These are phyloP conservation scores for Gyromitra esculenta DNA, from an alignment of 2,329 filamentous ascomycete genomes.

Conservation along the genomic window DNA sequence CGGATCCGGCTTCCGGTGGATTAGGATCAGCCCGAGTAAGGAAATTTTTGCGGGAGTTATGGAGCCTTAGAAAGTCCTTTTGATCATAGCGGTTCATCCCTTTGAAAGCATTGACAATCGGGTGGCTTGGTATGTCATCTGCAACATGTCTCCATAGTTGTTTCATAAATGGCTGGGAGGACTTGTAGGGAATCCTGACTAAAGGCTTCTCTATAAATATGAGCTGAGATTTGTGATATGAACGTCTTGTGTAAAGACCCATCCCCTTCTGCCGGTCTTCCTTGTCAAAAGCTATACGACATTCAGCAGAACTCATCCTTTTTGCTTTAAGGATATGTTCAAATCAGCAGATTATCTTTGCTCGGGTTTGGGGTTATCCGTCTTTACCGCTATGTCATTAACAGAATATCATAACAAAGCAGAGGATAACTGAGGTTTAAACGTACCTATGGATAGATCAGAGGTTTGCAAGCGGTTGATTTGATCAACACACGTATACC, in stretches of 20 bases:
- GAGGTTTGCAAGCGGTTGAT: not conserved
- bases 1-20: not conserved
- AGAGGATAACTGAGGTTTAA: not conserved
- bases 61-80: constrained; percentile 19
- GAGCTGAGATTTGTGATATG: constrained; percentile 25
- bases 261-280: not conserved
- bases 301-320: constrained; percentile 35
- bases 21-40: constrained; percentile 27
- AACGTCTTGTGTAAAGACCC: constrained; percentile 23
- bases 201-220: constrained; percentile 34
- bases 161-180: constrained; percentile 38
- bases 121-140: constrained; percentile 32
- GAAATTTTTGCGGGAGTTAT: constrained; percentile 22
- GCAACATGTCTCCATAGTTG: constrained; percentile 31
- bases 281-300: constrained; percentile 13
- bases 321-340: not conserved
- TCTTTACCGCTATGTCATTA: not conserved
- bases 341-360: not conserved
- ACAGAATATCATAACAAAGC: not conserved
- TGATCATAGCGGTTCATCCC: constrained; percentile 24
- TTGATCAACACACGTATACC: not conserved
- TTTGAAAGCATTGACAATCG: constrained; percentile 35
- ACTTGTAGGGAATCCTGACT: constrained; percentile 18
- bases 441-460: not conserved
- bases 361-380: not conserved